Evolutionary conservation across 306 rosid species (phyloP), one percentile per base, ranked within the genome.

Genomic region (Vigna reflexopilosa): DNA sequence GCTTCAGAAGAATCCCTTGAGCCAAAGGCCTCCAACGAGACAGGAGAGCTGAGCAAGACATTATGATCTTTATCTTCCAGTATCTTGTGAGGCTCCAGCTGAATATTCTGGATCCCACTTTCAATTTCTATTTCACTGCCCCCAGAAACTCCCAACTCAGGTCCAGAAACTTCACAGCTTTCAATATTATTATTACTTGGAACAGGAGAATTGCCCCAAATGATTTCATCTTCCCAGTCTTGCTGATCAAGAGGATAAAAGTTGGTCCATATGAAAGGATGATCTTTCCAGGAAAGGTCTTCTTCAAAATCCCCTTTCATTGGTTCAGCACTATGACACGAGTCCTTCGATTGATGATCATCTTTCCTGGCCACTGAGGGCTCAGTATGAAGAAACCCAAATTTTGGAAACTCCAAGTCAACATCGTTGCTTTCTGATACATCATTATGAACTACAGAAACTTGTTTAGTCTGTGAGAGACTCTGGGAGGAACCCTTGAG

Each of bases 171-270:
- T 76, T 94, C 91, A 86, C 70, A 82, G 81, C 93, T 89, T 52
- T 83, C 90, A 20, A 67, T 79, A 77, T 80, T 78, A 61, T 72
- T 81, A 54, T 82, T 82, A 85, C 87, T 87, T 16, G 67, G 73
- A 34, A 82, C 77, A 57, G 96, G 96, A 77, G 98, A 92, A 80
- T 90, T 85, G 47, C 89, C 98, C 98, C 98, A 95, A 67, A 83
- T 63, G 82, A 95, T 95, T 65, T 81, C 85, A 68, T 87, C 91
- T 84, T 95, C 98, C 98, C 98, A 95, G 68, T 91, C 90, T 81
- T 82, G 92, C 80, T 89, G 98, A 89, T 95, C 98, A 73, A 91
- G 91, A 70, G 97, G 93, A 75, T 91, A 91, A 80, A 92, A 82
- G 40, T 85, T 74, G 77, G 89, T 34, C 68, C 78, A 58, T 26